Conservation (phyloP, 2,329 filamentous ascomycete species). For the Fusarium veterinarium region DNA sequence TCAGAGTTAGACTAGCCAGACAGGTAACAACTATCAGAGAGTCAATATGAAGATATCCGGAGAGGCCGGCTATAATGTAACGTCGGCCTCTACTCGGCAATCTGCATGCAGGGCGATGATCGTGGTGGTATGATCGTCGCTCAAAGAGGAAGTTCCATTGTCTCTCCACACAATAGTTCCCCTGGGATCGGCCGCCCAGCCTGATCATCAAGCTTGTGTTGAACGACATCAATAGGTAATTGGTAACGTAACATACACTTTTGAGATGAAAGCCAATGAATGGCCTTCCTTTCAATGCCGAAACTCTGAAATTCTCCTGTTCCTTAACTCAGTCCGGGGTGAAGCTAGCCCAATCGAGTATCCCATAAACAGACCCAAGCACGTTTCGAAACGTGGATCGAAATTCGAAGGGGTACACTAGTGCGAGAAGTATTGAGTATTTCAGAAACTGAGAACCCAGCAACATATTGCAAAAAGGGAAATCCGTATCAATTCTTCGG, state of each 20-base stretch:
- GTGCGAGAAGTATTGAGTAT: neutral
- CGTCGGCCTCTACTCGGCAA: neutral
- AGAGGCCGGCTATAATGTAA: neutral
- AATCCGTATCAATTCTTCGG: neutral
- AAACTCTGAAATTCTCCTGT: neutral
- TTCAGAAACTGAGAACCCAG: neutral
- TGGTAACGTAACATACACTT: neutral
- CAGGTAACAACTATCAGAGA: too few relatives aligned
- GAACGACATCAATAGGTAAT: rapidly evolving
- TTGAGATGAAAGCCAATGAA: neutral
- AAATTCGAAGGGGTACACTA: neutral
- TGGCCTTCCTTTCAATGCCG: neutral
- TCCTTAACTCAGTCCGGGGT: neutral
- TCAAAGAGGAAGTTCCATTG: neutral
- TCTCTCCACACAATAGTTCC: neutral
- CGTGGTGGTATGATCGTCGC: neutral
- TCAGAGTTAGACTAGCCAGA: neutral
- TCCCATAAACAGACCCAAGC: neutral
- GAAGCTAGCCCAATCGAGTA: neutral
- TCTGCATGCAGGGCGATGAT: neutral
- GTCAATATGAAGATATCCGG: neutral
- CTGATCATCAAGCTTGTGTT: neutral
- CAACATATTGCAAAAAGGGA: rapidly evolving
- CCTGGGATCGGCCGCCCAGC: conserved; percentile 1
- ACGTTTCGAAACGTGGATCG: neutral